Evolutionary conservation across 768 basidiomycete genomes (phyloP), one percentile per base, ranked within the genome.

Genomic region (Albatrellus ellisii): DNA sequence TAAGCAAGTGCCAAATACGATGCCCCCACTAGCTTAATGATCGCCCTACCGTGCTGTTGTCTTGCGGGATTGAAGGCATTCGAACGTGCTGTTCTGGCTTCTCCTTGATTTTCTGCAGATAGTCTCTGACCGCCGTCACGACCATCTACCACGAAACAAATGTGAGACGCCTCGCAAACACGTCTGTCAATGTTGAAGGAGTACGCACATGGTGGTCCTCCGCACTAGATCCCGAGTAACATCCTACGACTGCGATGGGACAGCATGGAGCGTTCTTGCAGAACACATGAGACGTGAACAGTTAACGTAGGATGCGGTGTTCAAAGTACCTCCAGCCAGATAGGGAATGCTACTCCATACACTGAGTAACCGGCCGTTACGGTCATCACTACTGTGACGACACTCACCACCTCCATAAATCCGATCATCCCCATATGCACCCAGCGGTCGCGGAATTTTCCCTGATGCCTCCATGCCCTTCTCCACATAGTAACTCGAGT

Each of bases 391-490:
- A 12, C 8, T 15, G 31, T 29, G 29, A 3, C 26, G 28, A 39
- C 4, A 66, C 77, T 59, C 49, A 88, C 86, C 86, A 62, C 86
- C 86, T 38, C 86, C 86, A 45, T 73, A 72, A 33, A 85, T 68
- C 24, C 72, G 63, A 48, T 70, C 65, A 42, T 85, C 79, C 12
- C 67, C 69, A 42, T 79, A 74, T 26, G 80, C 66, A 4, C 79
- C 83, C 62, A 81, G 66, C 51, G 85, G 78, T 50, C 73, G 73
- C 28, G 79, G 69, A 5, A 76, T 77, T 61, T 81, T 85, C 14
- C 80, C 79, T 77, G 82, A 79, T 3, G 85, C 85, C 36, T 72
- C 74, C 75, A 85, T 85, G 5, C 83, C 81, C 55, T 86, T 87
- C 55, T 88, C 85, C 7, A 89, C 81, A 57, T 89, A 89, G 58